Evolutionary conservation across 2,329 filamentous ascomycete species (phyloP).

Genomic region (Colletotrichum tanaceti): DNA sequence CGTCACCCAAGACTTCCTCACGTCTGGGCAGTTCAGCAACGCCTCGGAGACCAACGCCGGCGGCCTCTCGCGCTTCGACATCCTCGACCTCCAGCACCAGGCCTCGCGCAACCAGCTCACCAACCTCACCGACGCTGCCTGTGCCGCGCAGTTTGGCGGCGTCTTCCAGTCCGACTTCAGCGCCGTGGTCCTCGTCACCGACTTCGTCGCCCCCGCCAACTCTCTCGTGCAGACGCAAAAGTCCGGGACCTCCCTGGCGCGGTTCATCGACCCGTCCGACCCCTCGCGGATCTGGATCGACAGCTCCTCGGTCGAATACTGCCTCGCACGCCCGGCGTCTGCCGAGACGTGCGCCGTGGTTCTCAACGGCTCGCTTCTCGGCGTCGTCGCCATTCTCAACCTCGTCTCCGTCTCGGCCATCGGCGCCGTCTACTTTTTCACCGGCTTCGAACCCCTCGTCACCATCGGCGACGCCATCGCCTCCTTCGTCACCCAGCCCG

Average conservation of each 20-base stretch:
- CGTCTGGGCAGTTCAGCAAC: constrained; percentile 53
- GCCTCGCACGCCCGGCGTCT: constrained; percentile 35
- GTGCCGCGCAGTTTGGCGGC: constrained; percentile 49
- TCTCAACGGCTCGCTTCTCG: constrained; percentile 58
- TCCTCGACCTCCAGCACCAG: constrained; percentile 51
- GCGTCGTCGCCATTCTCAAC: constrained; percentile 57
- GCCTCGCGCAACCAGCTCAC: constrained; percentile 47
- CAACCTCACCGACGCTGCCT: constrained; percentile 49
- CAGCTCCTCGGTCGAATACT: constrained; percentile 38
- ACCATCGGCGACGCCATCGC: constrained; percentile 64
- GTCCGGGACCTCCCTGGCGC: constrained; percentile 44
- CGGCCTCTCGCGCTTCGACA: constrained; percentile 49
- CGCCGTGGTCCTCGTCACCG: constrained; percentile 51
- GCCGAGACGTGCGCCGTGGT: constrained; percentile 53
- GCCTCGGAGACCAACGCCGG: constrained; percentile 50
- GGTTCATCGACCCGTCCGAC: constrained; percentile 27
- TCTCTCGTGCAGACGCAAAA: constrained; percentile 51
- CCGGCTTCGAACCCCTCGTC: constrained; percentile 56
- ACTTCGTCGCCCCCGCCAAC: constrained; percentile 43
- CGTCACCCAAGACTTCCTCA: constrained; percentile 51
- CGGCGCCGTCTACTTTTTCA: constrained; percentile 47
- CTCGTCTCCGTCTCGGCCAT: constrained; percentile 51
- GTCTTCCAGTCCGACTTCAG: constrained; percentile 49
- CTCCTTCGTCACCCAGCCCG: constrained; percentile 61
- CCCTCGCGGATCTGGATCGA: constrained; percentile 42